Evolutionary conservation across 148 eudicot species (phyloP), one percentile per base, ranked within the genome.

Genomic region (Drosera capensis): DNA sequence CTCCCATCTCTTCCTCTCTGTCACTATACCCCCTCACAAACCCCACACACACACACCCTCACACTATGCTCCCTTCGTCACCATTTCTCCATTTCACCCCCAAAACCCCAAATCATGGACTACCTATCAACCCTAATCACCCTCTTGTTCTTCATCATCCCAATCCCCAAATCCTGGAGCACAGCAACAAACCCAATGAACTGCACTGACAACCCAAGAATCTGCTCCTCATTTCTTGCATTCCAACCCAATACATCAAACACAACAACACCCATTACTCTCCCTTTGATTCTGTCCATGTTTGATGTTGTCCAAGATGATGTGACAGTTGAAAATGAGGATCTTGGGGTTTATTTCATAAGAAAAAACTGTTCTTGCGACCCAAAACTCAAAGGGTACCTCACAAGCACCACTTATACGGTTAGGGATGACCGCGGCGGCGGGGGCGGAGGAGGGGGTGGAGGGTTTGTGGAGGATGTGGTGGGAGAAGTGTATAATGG

Each of bases 331-430:
- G 92, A 81, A 46, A 78, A 75, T 24, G 64, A 56, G 45, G 63
- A 74, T 8, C 54, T 64, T 25, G 79, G 68, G 39, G 75, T 59
- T 54, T 31, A 80, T 19, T 90, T 80, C 63, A 58, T 90, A 3
- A 60, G 35, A 21, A 90, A 90, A 48, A 90, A 90, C 73, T 90
- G 97, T 43, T 84, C 97, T 20, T 90, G 97, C 52, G 64, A 71
- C 19, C 38, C 76, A 0, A 60, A 52, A 20, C 14, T 65, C 54
- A 60, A 52, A 15, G 51, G 34, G 47, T 90, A 84, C 56, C 55
- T 80, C 51, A 73, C 85, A 0, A 60, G 39, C 50, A 84, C 95
- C 2, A 90, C 97, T 0, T 90, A 49, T 30, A 84, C 95, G 14
- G 84, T 90, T 35, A 68, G 80, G 26, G 56, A 67, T n/a, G n/a